Evolutionary conservation across 1,284 basidiomycete species (phyloP).

Genomic region (Cronartium quercuum): DNA sequence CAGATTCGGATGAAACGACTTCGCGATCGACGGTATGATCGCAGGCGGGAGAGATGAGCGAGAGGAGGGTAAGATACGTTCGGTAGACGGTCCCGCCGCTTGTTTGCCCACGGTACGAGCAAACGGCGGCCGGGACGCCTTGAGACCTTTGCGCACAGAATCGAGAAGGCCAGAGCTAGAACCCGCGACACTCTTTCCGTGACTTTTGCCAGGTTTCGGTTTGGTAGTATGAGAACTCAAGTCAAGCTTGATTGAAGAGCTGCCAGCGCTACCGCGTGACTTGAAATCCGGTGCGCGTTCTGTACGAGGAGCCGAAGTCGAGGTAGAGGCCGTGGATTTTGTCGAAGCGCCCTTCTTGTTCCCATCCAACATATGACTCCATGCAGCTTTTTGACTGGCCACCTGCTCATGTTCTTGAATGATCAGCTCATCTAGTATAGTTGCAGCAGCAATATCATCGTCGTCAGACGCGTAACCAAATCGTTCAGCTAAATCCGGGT

Average conservation of each 20-base stretch:
- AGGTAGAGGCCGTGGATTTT: background rate
- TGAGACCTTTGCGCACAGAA: conserved; percentile 27
- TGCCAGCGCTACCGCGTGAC: background rate
- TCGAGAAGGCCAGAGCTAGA: conserved; percentile 3
- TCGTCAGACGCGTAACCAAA: conserved; percentile 11
- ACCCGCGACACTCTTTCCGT: background rate
- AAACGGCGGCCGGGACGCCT: conserved; percentile 13
- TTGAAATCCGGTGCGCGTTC: no score
- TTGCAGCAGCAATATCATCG: background rate
- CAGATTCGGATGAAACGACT: background rate
- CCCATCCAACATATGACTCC: background rate
- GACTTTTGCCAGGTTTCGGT: conserved; percentile 7
- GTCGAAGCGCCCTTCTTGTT: background rate
- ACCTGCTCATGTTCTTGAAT: background rate
- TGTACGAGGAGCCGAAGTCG: background rate
- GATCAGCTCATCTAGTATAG: background rate
- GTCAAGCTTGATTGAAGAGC: conserved; percentile 7
- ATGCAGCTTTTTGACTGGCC: background rate
- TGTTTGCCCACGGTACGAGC: conserved; percentile 10
- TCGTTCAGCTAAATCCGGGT: conserved; percentile 33
- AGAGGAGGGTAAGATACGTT: background rate
- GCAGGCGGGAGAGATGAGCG: background rate
- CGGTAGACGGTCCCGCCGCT: background rate
- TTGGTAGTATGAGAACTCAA: background rate
- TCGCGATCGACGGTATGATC: background rate